These are phyloP conservation scores for Cyclostephanos invisitatus DNA, from an alignment of 108 stramenopile species.

Conservation along the genomic window DNA sequence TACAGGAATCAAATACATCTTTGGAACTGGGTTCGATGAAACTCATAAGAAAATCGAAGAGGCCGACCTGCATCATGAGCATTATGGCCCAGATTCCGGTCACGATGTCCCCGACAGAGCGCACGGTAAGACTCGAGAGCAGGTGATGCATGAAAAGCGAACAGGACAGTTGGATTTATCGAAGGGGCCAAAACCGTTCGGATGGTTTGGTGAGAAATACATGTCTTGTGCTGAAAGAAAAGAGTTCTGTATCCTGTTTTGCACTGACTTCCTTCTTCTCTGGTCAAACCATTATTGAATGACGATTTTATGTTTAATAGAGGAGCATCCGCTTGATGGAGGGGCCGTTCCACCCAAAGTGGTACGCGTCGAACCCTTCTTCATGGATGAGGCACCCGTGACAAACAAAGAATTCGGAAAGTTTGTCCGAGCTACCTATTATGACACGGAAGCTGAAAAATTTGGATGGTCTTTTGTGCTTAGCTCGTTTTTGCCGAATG, in stretches of 20 bases:
- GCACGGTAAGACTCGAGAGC: slow-evolving; percentile 55
- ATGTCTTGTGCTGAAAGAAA: not conserved
- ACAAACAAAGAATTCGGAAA: slow-evolving; percentile 90
- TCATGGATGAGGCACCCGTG: slow-evolving; percentile 76
- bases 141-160: slow-evolving; percentile 68
- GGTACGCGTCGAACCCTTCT: slow-evolving; percentile 83
- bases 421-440: slow-evolving; percentile 89
- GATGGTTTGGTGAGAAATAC: slow-evolving; percentile 47
- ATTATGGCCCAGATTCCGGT: slow-evolving; percentile 49
- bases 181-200: slow-evolving; percentile 72
- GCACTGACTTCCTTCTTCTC: not conserved
- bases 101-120: slow-evolving; percentile 60
- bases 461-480: slow-evolving; percentile 95
- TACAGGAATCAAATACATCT: slow-evolving; percentile 76
- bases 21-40: slow-evolving; percentile 76
- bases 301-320: slow-evolving; percentile 4
- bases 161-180: slow-evolving; percentile 48
- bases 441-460: slow-evolving; percentile 94
- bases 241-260: not conserved
- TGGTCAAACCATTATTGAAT: slow-evolving; percentile 23
- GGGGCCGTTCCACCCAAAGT: slow-evolving; percentile 78
- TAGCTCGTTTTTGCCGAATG: slow-evolving; percentile 66
- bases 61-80: slow-evolving; percentile 59
- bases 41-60: slow-evolving; percentile 68
- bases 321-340: slow-evolving; percentile 79